Base-by-base conservation (phyloP, 2,329 filamentous ascomycete species). In the Cyclaneusma minus region DNA sequence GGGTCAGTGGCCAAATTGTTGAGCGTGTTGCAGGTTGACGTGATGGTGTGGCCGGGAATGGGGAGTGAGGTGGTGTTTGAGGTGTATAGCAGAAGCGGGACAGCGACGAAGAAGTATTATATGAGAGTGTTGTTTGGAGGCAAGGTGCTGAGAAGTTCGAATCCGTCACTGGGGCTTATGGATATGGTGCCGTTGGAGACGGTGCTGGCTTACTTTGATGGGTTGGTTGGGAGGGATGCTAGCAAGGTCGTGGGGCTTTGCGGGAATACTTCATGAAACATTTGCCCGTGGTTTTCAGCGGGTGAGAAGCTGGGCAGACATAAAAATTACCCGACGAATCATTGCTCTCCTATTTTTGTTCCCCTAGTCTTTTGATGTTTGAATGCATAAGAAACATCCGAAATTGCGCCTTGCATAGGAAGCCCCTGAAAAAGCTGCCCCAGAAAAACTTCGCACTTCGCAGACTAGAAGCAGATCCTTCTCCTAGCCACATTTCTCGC, bases 11-110 rank as follows among this genome's bases (percentile, higher is more conserved):
- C 74, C 7, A 54, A 69, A 3, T 41, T 87, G 5, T 54, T 89
- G 13, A 68, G 68, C 3, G 62, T 85, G 10, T 44, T 89, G 42
- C 80, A 87, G 51, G 42, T 78, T 2, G 72, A 82, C 13, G 48
- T 58, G 27, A 87, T 87, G 79, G 70, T 83, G 1, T 87, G 80
- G 80, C 80, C 80, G 0, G 80, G 80, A 0, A 84, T 87, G 79
- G 80, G 80, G 0, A 60, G 68, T 7, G 80, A 87, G 51, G 59
- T 87, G 1, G 66, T 84, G 0, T 83, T 85, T 44, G 80, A 87
- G 53, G 44, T 85, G 16, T 84, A 72, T 41, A 55, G 49, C 16
- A 29, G 16, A 32, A 25, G 17, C 16, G 25, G 7, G 15, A 29
- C 17, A 29, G 22, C 22, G 16, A 32, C 18, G n/a, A 38, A 25